Conservation (phyloP, 2,329 filamentous ascomycete genomes). For the Aspergillus hortae region DNA sequence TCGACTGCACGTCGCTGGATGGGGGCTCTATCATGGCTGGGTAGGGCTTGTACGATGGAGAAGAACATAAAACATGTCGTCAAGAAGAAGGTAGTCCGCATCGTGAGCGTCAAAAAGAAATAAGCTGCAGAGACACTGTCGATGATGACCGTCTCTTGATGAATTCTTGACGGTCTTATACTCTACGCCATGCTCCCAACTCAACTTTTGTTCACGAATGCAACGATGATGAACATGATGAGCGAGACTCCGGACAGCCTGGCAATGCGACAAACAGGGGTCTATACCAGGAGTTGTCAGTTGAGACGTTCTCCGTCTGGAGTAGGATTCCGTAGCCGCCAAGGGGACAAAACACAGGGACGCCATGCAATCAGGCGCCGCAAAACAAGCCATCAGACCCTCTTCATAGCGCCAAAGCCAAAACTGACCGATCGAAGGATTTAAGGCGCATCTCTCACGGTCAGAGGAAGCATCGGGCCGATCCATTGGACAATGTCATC, state of each 20-base stretch:
- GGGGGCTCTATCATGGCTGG: neutral
- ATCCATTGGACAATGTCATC: neutral
- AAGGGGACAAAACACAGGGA: neutral
- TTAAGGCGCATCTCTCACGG: neutral
- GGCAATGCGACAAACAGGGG: neutral
- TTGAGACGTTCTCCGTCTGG: neutral
- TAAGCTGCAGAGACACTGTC: neutral
- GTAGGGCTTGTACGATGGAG: slow-evolving; percentile 3
- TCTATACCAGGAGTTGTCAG: neutral
- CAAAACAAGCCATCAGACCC: neutral
- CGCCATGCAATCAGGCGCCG: neutral
- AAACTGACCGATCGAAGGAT: neutral
- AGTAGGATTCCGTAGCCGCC: neutral
- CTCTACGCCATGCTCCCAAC: neutral
- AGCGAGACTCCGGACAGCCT: neutral
- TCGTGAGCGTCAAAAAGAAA: neutral
- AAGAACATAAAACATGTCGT: neutral
- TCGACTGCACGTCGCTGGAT: neutral
- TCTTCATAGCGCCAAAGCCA: neutral
- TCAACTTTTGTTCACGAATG: neutral
- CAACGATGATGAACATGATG: neutral
- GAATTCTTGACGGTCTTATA: neutral
- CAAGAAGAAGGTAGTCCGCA: neutral
- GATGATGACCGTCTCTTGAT: neutral
- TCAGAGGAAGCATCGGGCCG: neutral